phyloP scores from a whole-genome alignment of 2,329 filamentous ascomycete genomes.

The Corynespora cassiicola region DNA sequence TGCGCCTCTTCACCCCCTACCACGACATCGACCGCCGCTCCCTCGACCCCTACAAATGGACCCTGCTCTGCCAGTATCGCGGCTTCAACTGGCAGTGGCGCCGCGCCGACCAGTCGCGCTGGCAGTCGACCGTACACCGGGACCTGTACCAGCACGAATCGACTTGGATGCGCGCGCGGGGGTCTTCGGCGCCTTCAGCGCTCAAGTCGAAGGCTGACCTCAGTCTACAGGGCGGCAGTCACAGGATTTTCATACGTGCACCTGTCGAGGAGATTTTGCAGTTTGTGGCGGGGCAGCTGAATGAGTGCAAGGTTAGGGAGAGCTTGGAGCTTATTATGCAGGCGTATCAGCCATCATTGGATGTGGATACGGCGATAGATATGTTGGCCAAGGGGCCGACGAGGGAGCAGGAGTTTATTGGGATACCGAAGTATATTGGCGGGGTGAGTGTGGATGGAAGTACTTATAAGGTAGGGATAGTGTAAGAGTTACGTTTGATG shows the following conservation, averaged over 20 bases:
- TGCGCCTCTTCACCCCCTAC: not conserved
- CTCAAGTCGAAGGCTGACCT: no score
- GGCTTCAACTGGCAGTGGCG: no score
- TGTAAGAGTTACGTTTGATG: no score
- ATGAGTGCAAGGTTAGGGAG: not conserved
- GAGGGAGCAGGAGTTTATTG: constrained; percentile 1
- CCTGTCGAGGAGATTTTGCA: no score
- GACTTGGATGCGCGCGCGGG: no score
- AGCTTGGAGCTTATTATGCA: not conserved
- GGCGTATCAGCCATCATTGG: constrained; percentile 1
- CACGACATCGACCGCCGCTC: not conserved
- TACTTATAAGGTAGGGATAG: not conserved
- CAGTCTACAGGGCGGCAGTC: no score
- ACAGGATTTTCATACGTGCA: no score
- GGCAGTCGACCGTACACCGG: no score
- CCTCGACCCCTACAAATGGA: not conserved
- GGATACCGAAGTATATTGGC: constrained; percentile 6
- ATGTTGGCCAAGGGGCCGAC: constrained; percentile 6
- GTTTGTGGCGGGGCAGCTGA: not conserved
- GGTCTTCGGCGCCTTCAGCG: no score
- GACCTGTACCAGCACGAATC: no score
- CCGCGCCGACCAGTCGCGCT: no score
- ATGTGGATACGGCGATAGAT: not conserved
- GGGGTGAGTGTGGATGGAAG: constrained; percentile 7
- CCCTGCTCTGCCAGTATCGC: not conserved